Evolutionary conservation across 495 filamentous ascomycete genomes (phyloP).

Genomic region (Annulohypoxylon maeteangense): DNA sequence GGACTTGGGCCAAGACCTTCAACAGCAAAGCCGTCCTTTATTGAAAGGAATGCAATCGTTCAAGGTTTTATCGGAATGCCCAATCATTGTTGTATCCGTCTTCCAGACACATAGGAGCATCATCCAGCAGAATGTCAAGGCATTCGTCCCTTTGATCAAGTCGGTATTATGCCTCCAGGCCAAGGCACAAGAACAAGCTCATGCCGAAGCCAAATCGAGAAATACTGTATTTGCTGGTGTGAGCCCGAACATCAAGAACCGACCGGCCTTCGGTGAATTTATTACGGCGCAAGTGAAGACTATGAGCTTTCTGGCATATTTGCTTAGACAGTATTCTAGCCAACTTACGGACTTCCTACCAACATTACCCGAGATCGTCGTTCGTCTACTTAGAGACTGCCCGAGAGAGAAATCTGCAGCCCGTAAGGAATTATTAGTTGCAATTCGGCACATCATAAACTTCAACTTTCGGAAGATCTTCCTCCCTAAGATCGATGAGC

Average conservation of each 20-base stretch:
- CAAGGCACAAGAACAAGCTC: constrained; percentile 91
- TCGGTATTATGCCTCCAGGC: constrained; percentile 88
- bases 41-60: constrained; percentile 97
- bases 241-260: constrained; percentile 91
- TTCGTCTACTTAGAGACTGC: constrained; percentile 91
- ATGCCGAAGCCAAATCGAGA: constrained; percentile 79
- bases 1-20: constrained; percentile 77
- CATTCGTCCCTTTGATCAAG: constrained; percentile 94
- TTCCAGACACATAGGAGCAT: constrained; percentile 89
- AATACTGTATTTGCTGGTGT: constrained; percentile 90
- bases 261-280: constrained; percentile 95
- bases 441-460: constrained; percentile 98
- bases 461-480: constrained; percentile 98
- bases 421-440: constrained; percentile 93
- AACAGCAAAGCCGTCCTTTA: constrained; percentile 81
- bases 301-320: constrained; percentile 97
- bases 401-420: constrained; percentile 93
- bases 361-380: constrained; percentile 87
- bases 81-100: constrained; percentile 98
- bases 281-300: constrained; percentile 99
- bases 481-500: constrained; percentile 90
- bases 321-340: constrained; percentile 86
- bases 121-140: constrained; percentile 85
- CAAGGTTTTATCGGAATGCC: constrained; percentile 97
- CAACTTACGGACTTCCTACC: constrained; percentile 91